Evolutionary conservation across 345 rosid species (phyloP).

Genomic region (Syzygium aromaticum): DNA sequence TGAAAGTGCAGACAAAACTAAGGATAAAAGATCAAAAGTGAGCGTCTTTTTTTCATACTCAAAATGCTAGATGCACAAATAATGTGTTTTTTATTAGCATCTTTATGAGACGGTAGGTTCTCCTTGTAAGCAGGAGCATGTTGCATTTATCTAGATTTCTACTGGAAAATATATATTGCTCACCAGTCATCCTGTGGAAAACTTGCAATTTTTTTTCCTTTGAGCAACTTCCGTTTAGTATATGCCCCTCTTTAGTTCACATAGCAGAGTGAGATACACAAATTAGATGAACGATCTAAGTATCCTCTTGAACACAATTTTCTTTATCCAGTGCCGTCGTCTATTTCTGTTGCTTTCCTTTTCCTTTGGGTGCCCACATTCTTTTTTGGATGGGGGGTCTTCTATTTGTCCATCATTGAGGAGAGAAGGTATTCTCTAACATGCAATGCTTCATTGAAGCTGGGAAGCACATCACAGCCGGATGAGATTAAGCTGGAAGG

Average conservation of each 20-base stretch:
- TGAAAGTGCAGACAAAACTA: constrained; percentile 17
- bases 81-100: background rate
- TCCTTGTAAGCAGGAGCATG: background rate
- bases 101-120: background rate
- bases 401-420: background rate
- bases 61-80: background rate
- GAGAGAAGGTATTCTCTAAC: constrained; percentile 4
- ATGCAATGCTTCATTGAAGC: constrained; percentile 11
- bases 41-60: constrained; percentile 1
- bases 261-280: background rate
- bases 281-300: background rate
- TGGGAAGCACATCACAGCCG: constrained; percentile 29
- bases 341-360: background rate
- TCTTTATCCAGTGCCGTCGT: background rate
- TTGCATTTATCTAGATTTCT: background rate
- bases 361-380: background rate
- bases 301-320: background rate
- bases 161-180: background rate
- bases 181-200: background rate
- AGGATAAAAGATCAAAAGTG: constrained; percentile 28
- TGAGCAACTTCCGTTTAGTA: background rate
- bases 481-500: background rate
- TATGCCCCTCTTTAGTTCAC: background rate
- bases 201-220: background rate
- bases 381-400: background rate